Percentiles rank a stretch among this genome's conserved stretches.
Evolutionary conservation across 306 rosid genomes (phyloP).

Genomic region (Medicago arabica): DNA sequence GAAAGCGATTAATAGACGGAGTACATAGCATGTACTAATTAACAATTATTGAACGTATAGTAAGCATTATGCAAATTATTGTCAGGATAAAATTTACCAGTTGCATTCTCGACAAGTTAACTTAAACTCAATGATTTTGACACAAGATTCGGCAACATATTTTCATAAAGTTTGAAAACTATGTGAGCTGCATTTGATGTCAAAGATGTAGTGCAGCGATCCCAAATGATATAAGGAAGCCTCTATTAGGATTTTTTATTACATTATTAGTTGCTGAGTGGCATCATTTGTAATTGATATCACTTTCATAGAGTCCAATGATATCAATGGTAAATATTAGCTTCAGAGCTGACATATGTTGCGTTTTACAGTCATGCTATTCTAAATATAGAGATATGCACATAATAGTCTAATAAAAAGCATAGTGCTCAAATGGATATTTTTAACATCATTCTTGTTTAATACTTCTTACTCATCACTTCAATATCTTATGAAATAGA

Average conservation of each 20-base stretch:
- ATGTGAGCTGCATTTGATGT: no score
- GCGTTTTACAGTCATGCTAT: no score
- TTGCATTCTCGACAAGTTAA: no score
- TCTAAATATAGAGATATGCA: no score
- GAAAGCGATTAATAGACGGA: background rate
- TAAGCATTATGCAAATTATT: background rate
- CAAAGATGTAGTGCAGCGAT: no score
- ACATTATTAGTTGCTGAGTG: background rate
- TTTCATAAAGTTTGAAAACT: no score
- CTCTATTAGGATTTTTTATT: background rate
- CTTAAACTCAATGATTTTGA: no score
- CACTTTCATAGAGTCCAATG: background rate
- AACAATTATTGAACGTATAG: background rate
- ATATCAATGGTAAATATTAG: no score
- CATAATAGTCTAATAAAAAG: no score
- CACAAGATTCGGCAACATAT: no score
- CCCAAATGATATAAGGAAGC: no score
- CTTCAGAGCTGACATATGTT: no score
- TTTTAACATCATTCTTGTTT: background rate
- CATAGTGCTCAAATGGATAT: slow-evolving; percentile 7
- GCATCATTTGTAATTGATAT: background rate
- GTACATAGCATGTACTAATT: background rate
- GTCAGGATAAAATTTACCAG: background rate
- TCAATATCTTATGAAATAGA: background rate
- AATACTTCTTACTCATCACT: background rate